Percentiles rank a stretch among this genome's conserved stretches.
Evolutionary conservation across 257 asterid species (phyloP).

Genomic region (Mentha longifolia): DNA sequence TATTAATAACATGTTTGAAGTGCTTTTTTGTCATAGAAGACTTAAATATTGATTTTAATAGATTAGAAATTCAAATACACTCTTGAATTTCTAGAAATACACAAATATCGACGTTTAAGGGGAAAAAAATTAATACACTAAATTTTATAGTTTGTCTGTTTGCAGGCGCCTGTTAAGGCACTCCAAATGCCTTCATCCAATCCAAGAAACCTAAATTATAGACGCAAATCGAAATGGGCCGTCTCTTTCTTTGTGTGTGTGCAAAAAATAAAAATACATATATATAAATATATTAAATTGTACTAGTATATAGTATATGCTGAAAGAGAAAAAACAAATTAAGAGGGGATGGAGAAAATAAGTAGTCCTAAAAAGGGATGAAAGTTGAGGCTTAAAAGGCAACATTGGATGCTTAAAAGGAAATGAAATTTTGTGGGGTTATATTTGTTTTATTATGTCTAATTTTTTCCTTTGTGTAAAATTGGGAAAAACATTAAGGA

Average conservation of each 20-base stretch:
- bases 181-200: conserved; percentile 37
- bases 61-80: conserved; percentile 24
- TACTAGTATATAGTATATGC: too few relatives aligned
- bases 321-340: conserved; percentile 19
- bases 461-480: conserved; percentile 11
- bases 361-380: conserved; percentile 63
- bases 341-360: conserved; percentile 20
- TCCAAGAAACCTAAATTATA: conserved; percentile 33
- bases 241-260: neutral
- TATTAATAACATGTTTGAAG: neutral
- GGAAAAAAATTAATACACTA: neutral
- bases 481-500: neutral
- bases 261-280: neutral
- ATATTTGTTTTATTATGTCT: conserved; percentile 50
- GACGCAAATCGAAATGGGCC: conserved; percentile 28
- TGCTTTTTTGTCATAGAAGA: conserved; percentile 21
- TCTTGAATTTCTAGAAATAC: neutral
- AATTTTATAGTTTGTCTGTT: conserved; percentile 14
- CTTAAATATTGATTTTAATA: conserved; percentile 27
- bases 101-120: conserved; percentile 12
- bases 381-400: conserved; percentile 49
- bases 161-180: conserved; percentile 13
- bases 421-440: conserved; percentile 62
- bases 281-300: too few relatives aligned
- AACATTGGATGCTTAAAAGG: conserved; percentile 75